Conservation (phyloP, 352 stramenopile genomes). For the Sclerospora graminicola region DNA sequence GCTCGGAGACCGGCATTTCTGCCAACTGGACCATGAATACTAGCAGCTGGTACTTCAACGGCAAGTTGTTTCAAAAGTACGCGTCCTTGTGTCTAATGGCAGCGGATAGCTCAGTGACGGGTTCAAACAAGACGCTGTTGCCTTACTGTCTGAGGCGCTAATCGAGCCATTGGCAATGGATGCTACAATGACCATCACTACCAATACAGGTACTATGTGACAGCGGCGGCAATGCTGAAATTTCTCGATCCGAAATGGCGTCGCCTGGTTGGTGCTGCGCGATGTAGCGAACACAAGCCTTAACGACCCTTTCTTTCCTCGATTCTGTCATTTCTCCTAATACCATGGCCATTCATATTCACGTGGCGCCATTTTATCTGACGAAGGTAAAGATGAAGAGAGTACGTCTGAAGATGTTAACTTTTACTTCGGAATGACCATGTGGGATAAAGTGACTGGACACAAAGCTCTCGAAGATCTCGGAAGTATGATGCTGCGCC, state of each 20-base stretch:
- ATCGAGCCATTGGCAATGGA: slow-evolving; percentile 46
- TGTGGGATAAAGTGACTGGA: too few relatives aligned
- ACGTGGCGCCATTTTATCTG: slow-evolving; percentile 40
- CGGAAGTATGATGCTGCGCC: slow-evolving; percentile 63
- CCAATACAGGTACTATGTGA: slow-evolving; percentile 71
- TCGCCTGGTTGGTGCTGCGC: too few relatives aligned
- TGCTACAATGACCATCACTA: slow-evolving; percentile 84
- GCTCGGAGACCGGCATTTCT: too few relatives aligned
- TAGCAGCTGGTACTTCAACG: too few relatives aligned
- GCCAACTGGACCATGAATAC: slow-evolving; percentile 35
- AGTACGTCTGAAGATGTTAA: too few relatives aligned
- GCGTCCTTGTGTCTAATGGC: too few relatives aligned
- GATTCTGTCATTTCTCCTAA: too few relatives aligned
- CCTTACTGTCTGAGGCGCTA: slow-evolving; percentile 36
- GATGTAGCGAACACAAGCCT: too few relatives aligned
- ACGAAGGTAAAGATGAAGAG: slow-evolving; percentile 64
- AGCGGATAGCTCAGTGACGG: slow-evolving; percentile 33
- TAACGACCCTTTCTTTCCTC: too few relatives aligned
- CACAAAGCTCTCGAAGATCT: slow-evolving; percentile 51
- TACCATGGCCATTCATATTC: too few relatives aligned
- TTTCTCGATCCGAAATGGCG: slow-evolving; percentile 52
- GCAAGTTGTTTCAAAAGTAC: too few relatives aligned
- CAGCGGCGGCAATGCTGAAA: slow-evolving; percentile 45
- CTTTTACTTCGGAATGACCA: too few relatives aligned
- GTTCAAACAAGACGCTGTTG: slow-evolving; percentile 34